phyloP scores from a whole-genome alignment of 441 rosid genomes.

The Rhodomyrtus psidioides region DNA sequence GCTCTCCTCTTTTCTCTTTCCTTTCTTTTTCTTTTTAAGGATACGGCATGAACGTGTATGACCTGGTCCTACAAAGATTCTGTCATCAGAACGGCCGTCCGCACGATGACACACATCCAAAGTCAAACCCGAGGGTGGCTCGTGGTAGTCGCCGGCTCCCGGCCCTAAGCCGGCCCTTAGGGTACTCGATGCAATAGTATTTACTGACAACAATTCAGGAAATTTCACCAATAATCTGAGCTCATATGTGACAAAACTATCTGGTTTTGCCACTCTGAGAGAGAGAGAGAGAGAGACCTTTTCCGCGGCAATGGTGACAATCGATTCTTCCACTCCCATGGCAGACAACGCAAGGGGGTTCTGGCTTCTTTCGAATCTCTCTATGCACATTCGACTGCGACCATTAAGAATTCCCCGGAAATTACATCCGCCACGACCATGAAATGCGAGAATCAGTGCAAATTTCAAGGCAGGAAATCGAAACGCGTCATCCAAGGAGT shows the following conservation, averaged over 20 bases:
- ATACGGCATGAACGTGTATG: neutral
- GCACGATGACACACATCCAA: neutral
- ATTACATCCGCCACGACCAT: neutral
- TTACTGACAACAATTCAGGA: neutral
- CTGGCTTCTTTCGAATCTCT: slow-evolving; percentile 29
- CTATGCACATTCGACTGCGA: slow-evolving; percentile 47
- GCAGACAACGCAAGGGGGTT: slow-evolving; percentile 61
- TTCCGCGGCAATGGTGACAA: slow-evolving; percentile 55
- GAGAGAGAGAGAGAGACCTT: slow-evolving; percentile 25
- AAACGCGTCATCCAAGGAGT: neutral
- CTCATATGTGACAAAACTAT: neutral
- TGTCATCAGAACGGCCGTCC: neutral
- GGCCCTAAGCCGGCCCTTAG: too few species aligned
- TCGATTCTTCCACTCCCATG: slow-evolving; percentile 58
- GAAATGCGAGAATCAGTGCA: neutral
- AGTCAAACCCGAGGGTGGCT: neutral
- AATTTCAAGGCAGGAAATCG: neutral
- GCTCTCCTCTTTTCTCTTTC: neutral
- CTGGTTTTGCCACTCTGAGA: neutral
- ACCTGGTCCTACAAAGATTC: neutral
- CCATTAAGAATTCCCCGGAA: neutral
- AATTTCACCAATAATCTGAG: neutral
- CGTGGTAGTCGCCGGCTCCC: neutral
- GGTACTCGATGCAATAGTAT: neutral
- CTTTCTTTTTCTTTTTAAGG: neutral